A percentile compares a stretch with the other conserved stretches of the same genome.
phyloP scores from a whole-genome alignment of 2,329 filamentous ascomycete genomes.

The Parascedosporium putredinis region DNA sequence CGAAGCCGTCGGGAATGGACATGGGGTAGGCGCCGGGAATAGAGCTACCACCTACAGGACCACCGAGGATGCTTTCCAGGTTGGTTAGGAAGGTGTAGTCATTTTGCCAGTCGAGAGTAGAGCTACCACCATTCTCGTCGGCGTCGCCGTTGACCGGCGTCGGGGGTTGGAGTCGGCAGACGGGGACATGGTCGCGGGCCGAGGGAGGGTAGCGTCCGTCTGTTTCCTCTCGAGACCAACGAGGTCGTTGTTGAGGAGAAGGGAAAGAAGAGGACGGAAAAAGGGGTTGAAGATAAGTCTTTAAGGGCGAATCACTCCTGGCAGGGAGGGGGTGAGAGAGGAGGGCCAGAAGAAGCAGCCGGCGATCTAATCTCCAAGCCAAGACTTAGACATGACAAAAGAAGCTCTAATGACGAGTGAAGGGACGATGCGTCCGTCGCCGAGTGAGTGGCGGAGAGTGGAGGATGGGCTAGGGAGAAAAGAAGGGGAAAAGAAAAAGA shows the following conservation, averaged over 20 bases:
- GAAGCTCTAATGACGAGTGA: too few relatives aligned
- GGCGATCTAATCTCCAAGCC: neutral
- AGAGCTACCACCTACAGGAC: conserved; percentile 4
- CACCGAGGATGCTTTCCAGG: conserved; percentile 2
- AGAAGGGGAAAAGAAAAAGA: neutral
- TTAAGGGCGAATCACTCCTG: neutral
- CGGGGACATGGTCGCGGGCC: conserved; percentile 1
- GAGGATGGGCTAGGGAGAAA: neutral
- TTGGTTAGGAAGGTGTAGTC: conserved; percentile 1
- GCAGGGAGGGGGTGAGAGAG: too few relatives aligned
- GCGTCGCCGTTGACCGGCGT: neutral
- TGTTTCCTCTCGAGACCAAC: neutral
- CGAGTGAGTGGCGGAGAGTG: too few relatives aligned
- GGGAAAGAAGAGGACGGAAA: neutral
- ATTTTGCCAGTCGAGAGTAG: neutral
- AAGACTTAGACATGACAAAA: neutral
- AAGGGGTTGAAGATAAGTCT: neutral
- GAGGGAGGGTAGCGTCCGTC: neutral
- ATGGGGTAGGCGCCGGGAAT: neutral
- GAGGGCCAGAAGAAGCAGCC: neutral
- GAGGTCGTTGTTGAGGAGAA: neutral
- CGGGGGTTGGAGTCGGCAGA: conserved; percentile 3
- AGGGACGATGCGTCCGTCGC: too few relatives aligned
- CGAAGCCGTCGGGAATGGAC: neutral
- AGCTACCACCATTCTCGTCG: neutral